Conservation (phyloP, 148 eudicot genomes). For the Vaccinium vitisidaea region DNA sequence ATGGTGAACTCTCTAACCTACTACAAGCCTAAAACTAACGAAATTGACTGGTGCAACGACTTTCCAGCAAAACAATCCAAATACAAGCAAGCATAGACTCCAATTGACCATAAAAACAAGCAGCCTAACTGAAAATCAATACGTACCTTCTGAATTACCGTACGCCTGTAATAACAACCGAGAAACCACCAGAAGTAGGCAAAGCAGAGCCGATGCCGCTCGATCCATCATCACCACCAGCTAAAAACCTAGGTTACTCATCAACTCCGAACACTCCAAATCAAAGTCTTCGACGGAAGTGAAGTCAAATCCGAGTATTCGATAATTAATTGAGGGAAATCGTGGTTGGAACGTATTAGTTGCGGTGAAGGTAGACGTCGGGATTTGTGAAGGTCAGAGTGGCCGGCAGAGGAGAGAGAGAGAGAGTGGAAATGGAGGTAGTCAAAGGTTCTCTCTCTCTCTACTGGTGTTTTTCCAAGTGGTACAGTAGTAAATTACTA, state of each 20-base stretch:
- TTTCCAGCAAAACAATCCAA: not conserved
- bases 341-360: not conserved
- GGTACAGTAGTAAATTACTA: not conserved
- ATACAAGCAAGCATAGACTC: not conserved
- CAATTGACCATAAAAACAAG: not conserved
- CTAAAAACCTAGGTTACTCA: not conserved
- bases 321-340: not conserved
- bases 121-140: not conserved
- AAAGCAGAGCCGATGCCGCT: not conserved
- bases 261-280: not conserved
- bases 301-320: not conserved
- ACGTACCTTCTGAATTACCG: slow-evolving; percentile 17
- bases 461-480: not conserved
- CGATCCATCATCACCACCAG: slow-evolving; percentile 11
- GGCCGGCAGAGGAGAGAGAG: not conserved
- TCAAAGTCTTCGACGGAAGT: not conserved
- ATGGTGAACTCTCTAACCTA: not conserved
- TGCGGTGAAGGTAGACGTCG: not conserved
- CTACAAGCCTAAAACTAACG: not conserved
- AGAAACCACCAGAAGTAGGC: slow-evolving; percentile 3
- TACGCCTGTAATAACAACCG: not conserved
- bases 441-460: slow-evolving; percentile 5
- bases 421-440: not conserved
- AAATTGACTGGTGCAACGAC: not conserved
- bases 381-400: not conserved